These are phyloP conservation scores for Stagonosporopsis vannaccii DNA, from an alignment of 2,329 filamentous ascomycete genomes.

Conservation along the genomic window DNA sequence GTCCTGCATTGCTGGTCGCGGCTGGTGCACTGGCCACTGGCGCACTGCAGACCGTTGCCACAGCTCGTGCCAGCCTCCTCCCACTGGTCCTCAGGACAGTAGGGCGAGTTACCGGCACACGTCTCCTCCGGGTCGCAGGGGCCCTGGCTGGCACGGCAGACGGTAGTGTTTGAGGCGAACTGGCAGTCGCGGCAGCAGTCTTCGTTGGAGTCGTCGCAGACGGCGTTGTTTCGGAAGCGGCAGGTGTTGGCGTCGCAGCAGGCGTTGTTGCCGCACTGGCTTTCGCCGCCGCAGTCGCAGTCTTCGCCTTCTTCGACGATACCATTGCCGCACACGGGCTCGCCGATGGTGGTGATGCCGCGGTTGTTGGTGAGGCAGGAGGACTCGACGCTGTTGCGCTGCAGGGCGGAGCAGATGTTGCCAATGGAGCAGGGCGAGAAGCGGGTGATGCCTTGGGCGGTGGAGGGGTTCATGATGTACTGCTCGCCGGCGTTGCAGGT, in stretches of 20 bases:
- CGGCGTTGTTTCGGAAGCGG: constrained; percentile 76
- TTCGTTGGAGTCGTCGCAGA: constrained; percentile 86
- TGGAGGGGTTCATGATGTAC: constrained; percentile 97
- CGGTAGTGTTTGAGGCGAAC: constrained; percentile 69
- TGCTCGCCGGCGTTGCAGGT: constrained; percentile 77
- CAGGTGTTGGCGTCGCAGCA: constrained; percentile 91
- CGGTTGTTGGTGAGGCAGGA: constrained; percentile 85
- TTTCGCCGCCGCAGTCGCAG: constrained; percentile 87
- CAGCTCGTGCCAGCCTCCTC: constrained; percentile 75
- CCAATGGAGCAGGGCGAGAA: constrained; percentile 92
- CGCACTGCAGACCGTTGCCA: constrained; percentile 76
- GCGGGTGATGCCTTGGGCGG: constrained; percentile 71
- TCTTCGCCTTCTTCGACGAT: constrained; percentile 95
- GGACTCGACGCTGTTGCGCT: constrained; percentile 76
- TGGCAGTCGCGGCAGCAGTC: constrained; percentile 80
- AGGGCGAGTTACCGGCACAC: constrained; percentile 75
- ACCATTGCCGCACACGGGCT: constrained; percentile 91
- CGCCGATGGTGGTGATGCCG: constrained; percentile 80
- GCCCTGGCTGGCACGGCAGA: constrained; percentile 83
- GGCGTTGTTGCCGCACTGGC: constrained; percentile 73
- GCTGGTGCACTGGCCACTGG: constrained; percentile 93
- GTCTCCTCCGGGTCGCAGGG: constrained; percentile 84
- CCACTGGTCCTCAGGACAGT: constrained; percentile 77
- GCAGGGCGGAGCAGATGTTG: constrained; percentile 90
- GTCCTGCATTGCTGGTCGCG: constrained; percentile 88